phyloP scores from a whole-genome alignment of 768 basidiomycete genomes.

The Calocybe indica region DNA sequence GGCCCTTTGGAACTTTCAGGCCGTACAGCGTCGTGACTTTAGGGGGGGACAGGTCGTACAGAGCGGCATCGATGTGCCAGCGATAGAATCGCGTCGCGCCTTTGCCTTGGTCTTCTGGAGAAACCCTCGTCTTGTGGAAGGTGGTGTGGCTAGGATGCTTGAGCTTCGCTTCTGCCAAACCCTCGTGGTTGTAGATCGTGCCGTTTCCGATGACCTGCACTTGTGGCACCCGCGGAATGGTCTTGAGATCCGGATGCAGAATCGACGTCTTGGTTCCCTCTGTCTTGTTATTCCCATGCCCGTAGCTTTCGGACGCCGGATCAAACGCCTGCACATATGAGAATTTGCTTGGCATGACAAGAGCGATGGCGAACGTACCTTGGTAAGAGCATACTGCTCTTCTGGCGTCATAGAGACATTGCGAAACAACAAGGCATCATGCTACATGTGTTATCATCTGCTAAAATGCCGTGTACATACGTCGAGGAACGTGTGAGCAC shows the following conservation, averaged over 20 bases:
- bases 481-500: constrained; percentile 6
- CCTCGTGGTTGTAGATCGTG: constrained; percentile 72
- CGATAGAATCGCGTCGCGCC: constrained; percentile 88
- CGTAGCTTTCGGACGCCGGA: constrained; percentile 53
- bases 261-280: constrained; percentile 69
- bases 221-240: constrained; percentile 81
- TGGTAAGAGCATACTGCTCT: constrained; percentile 80
- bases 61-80: constrained; percentile 90
- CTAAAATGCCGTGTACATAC: not conserved
- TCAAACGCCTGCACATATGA: constrained; percentile 65
- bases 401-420: constrained; percentile 65
- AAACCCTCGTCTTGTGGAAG: constrained; percentile 79
- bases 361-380: constrained; percentile 39
- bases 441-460: constrained; percentile 27
- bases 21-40: constrained; percentile 84
- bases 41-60: constrained; percentile 73
- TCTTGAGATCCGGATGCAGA: constrained; percentile 86
- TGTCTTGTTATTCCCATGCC: constrained; percentile 88
- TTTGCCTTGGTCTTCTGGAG: constrained; percentile 64
- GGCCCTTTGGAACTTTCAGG: constrained; percentile 63
- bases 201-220: constrained; percentile 94
- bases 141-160: constrained; percentile 84
- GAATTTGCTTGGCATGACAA: not conserved
- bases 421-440: constrained; percentile 72
- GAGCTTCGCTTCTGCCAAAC: constrained; percentile 68